Evolutionary conservation across 257 asterid species (phyloP).

Genomic region (Rehmannia glutinosa): DNA sequence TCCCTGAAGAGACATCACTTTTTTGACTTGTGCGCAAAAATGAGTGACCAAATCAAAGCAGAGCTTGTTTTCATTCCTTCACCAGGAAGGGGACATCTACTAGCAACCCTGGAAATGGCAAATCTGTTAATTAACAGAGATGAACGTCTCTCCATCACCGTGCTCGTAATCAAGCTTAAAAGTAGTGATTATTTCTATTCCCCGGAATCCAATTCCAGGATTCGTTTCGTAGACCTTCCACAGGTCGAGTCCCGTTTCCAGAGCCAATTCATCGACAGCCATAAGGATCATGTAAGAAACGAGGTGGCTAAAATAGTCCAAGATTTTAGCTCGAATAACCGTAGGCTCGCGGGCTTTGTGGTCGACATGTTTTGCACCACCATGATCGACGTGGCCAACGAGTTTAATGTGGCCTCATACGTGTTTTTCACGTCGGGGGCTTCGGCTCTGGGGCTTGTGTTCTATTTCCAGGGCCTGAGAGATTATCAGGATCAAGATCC

Average conservation of each 20-base stretch:
- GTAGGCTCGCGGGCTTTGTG: background rate
- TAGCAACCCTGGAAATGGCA: constrained; percentile 29
- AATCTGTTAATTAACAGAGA: constrained; percentile 21
- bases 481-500: constrained; percentile 19
- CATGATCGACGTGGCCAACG: constrained; percentile 40
- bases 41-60: background rate
- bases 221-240: constrained; percentile 17
- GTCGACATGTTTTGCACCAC: constrained; percentile 24
- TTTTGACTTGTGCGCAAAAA: too few species aligned
- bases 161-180: constrained; percentile 20
- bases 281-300: constrained; percentile 24
- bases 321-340: background rate
- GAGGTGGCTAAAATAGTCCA: background rate
- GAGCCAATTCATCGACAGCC: constrained; percentile 12
- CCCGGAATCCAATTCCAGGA: background rate
- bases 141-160: constrained; percentile 20
- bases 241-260: background rate
- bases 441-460: constrained; percentile 25
- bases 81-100: constrained; percentile 32
- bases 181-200: background rate
- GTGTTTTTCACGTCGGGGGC: constrained; percentile 22
- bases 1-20: too few species aligned
- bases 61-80: constrained; percentile 37
- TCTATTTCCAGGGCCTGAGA: constrained; percentile 21
- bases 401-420: constrained; percentile 25